Evolutionary conservation across 441 rosid species (phyloP), one percentile per base, ranked within the genome.

Genomic region (Manihot esculenta): DNA sequence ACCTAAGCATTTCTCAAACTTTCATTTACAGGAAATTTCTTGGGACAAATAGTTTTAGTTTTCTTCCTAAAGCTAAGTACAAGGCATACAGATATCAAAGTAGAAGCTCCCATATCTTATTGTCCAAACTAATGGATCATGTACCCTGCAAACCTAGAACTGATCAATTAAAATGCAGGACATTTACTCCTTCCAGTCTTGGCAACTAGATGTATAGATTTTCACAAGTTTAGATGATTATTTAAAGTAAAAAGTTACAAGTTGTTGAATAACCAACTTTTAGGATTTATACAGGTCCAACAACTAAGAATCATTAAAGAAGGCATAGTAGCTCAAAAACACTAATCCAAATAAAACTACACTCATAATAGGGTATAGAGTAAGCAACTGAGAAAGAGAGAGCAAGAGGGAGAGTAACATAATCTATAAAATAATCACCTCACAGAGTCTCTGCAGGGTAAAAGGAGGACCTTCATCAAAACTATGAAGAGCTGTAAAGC

Each of bases 401-500:
- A 47, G 20, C 60, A 33, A 12, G 48, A 50, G 66, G 33, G 48
- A 33, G 45, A 50, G 18, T 13, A 60, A 73, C 56, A 76, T 15
- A 50, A 59, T 51, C 33, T 30, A 65, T 11, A 35, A 74, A 73
- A 55, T 10, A 74, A 77, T 74, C 72, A 92, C 99, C 96, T 94
- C 99, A 27, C 97, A 88, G 23, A 94, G 86, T 79, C 97, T 89
- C 76, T 94, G 99, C 64, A 94, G 82, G 58, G 99, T 92, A 81
- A 94, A 94, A 62, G 99, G 97, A 66, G 99, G 99, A 65, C 99
- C 99, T 73, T 89, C 94, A 15, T 78, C 80, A 57, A 90, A 94
- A 77, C 83, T 81, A 69, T 79, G 80, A 78, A 94, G 90, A 68
- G 85, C 99, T 94, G 89, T 68, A 73, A 65, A 78, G 68, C 55